Base-by-base conservation (phyloP, 75 land plant genomes). In the Isoetes taiwanensis region DNA sequence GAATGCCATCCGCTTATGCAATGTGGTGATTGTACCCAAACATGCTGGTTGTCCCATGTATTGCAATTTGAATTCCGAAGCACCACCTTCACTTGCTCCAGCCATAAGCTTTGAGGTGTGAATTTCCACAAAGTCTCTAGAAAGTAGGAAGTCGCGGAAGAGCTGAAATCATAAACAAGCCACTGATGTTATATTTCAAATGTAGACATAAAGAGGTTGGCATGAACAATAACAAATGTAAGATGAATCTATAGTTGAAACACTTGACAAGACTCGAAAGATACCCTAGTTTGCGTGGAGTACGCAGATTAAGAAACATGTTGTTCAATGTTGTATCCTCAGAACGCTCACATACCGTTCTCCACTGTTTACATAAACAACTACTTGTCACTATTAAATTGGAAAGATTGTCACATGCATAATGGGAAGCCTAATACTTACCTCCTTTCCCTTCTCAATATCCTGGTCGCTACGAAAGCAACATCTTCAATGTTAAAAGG, bases 11-110 rank as follows among this genome's bases (percentile, higher is more conserved):
- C 86, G 93, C 65, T 86, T 86, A 71, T 91, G 80, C 39, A 91
- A 78, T 48, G 86, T 91, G 58, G 97, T 91, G 50, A 93, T 86
- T 50, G 83, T 87, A 2, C 93, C 97, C 25, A 91, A 65, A 57
- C 97, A 91, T 33, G 97, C 97, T 26, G 93, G 77, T 41, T 76
- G 81, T 0, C 93, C 94, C 57, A 78, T 83, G 64, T 86, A 91
- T 31, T 83, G 81, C 42, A 91, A 65, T 59, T 62, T 80, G 62
- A 91, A 91, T 40, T 86, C 94, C 58, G 97, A 68, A 34, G 97
- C 64, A 66, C 97, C 97, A 34, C 97, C 97, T 72, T 91, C 97
- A 78, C 97, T 91, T 17, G 93, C 80, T 17, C 97, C 97, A 34
- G 74, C 85, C 31, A 80, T 77, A 17, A 90, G 30, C 69, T 86